These are phyloP conservation scores for Bjerkandera adusta DNA, from an alignment of 1,284 basidiomycete genomes.

Conservation along the genomic window DNA sequence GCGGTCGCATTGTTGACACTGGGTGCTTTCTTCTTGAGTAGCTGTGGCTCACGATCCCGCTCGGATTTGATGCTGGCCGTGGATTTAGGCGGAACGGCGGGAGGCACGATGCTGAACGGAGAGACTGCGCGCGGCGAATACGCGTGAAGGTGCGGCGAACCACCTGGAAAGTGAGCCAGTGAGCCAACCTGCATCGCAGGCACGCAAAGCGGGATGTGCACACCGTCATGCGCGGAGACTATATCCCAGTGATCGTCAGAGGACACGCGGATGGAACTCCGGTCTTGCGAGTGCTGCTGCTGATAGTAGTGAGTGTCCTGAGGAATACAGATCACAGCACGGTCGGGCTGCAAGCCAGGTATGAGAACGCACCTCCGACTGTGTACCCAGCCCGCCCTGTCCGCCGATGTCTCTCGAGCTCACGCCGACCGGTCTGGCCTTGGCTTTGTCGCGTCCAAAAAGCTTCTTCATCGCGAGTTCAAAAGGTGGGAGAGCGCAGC, in stretches of 20 bases:
- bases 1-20: conserved; percentile 26
- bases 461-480: conserved; percentile 51
- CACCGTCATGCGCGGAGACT: conserved; percentile 29
- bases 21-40: conserved; percentile 32
- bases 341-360: conserved; percentile 12
- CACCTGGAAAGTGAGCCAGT: conserved; percentile 29
- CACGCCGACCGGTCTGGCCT: conserved; percentile 31
- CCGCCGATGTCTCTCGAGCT: conserved; percentile 23
- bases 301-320: conserved; percentile 15
- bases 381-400: conserved; percentile 18
- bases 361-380: conserved; percentile 29
- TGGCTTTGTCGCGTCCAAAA: conserved; percentile 47
- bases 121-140: conserved; percentile 17
- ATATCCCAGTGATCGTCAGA: conserved; percentile 52
- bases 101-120: conserved; percentile 9
- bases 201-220: conserved; percentile 8
- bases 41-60: conserved; percentile 26
- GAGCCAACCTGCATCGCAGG: conserved; percentile 22
- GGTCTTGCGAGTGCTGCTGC: conserved; percentile 27
- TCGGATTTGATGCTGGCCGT: conserved; percentile 19
- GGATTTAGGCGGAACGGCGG: conserved; percentile 25
- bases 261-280: conserved; percentile 24
- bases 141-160: conserved; percentile 44
- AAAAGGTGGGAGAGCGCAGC: too few relatives aligned
- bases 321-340: background rate